phyloP scores from a whole-genome alignment of 2,329 filamentous ascomycete species.

The Septoria linicola region DNA sequence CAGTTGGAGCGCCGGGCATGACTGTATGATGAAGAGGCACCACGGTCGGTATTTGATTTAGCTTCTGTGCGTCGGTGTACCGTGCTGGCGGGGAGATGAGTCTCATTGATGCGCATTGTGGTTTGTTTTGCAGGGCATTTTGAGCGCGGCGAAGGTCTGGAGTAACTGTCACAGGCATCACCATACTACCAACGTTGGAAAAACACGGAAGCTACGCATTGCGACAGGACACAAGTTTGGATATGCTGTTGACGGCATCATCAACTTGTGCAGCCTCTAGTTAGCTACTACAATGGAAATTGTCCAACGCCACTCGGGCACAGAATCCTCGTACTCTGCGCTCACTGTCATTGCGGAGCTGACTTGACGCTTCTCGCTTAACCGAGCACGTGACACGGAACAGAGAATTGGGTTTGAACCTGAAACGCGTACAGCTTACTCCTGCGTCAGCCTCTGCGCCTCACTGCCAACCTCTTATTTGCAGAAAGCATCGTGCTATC shows the following conservation, averaged over 20 bases:
- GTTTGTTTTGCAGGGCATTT: neutral
- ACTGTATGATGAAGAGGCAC: constrained; percentile 5
- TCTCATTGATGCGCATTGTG: neutral
- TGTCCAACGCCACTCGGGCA: neutral
- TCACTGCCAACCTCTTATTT: neutral
- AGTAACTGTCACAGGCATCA: constrained; percentile 1
- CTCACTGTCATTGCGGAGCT: neutral
- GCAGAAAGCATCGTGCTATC: neutral
- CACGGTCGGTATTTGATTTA: constrained; percentile 2
- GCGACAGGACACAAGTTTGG: neutral
- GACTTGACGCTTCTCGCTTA: neutral
- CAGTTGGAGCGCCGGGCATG: constrained; percentile 8
- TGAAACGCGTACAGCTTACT: constrained; percentile 1
- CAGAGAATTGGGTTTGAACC: neutral
- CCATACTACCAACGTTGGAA: no score
- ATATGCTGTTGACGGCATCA: constrained; percentile 8
- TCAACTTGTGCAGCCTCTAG: neutral
- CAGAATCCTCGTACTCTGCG: neutral
- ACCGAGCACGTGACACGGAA: neutral
- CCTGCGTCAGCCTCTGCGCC: neutral
- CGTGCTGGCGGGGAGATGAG: neutral
- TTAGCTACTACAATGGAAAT: neutral
- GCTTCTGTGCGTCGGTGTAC: neutral
- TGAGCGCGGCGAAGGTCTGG: constrained; percentile 9
- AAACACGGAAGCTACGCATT: no score